Evolutionary conservation across 305 asterid species (phyloP).

Genomic region (Ilex paraguariensis): DNA sequence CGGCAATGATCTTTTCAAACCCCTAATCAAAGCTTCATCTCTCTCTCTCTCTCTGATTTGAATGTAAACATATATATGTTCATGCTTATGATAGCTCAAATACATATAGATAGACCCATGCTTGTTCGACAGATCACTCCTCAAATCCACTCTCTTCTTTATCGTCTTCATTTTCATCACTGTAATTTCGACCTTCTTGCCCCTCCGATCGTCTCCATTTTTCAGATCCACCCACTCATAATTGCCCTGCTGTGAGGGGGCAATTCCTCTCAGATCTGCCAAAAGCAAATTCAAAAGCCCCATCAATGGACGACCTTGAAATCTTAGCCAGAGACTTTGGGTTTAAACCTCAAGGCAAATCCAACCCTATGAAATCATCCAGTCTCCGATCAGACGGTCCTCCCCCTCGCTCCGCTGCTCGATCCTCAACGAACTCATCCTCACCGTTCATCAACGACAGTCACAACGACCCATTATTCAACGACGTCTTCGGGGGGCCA

Average conservation of each 20-base stretch:
- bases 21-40: neutral
- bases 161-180: neutral
- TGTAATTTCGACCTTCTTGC: slow-evolving; percentile 7
- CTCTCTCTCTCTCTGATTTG: neutral
- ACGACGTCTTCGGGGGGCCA: slow-evolving; percentile 74
- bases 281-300: slow-evolving; percentile 17
- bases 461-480: slow-evolving; percentile 46
- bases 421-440: slow-evolving; percentile 26
- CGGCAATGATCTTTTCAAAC: neutral
- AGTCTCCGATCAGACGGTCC: slow-evolving; percentile 17
- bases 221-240: slow-evolving; percentile 33
- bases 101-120: neutral
- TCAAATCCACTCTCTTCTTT: too few relatives aligned
- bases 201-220: slow-evolving; percentile 18
- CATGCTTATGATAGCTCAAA: neutral
- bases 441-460: slow-evolving; percentile 37
- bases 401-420: slow-evolving; percentile 25
- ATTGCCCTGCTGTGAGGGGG: slow-evolving; percentile 28
- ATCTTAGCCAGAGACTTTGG: slow-evolving; percentile 73
- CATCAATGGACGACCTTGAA: slow-evolving; percentile 83
- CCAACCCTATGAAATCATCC: slow-evolving; percentile 83
- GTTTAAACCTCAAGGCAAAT: slow-evolving; percentile 65
- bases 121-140: neutral
- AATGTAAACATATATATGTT: neutral
- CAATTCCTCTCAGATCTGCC: slow-evolving; percentile 41